A percentile compares a stretch with the other conserved stretches of the same genome.
These are phyloP conservation scores for Paecilomyces sp. DNA, from an alignment of 2,329 filamentous ascomycete species.

Conservation along the genomic window DNA sequence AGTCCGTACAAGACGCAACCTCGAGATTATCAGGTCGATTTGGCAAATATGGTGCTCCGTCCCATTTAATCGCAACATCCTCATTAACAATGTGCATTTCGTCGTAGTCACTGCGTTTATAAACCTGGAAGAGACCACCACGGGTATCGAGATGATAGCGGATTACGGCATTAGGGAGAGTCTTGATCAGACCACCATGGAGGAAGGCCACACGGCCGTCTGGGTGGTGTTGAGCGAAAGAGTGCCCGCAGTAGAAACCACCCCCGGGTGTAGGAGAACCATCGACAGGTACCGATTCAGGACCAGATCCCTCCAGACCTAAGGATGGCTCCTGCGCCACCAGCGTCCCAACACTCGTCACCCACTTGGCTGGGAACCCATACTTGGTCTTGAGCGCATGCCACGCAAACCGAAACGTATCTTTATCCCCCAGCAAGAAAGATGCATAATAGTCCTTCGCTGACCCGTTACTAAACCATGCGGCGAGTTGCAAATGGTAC, in stretches of 20 bases:
- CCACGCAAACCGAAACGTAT: slow-evolving; percentile 29
- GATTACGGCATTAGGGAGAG: slow-evolving; percentile 7
- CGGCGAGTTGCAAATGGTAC: slow-evolving; percentile 31
- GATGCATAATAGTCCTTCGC: slow-evolving; percentile 5
- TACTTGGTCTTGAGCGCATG: slow-evolving; percentile 25
- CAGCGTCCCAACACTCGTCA: not conserved
- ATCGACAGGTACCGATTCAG: too few relatives aligned
- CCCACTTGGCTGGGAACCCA: slow-evolving; percentile 15
- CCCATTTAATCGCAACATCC: not conserved
- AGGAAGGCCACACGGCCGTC: slow-evolving; percentile 23
- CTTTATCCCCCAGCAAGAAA: slow-evolving; percentile 31
- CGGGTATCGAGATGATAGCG: not conserved
- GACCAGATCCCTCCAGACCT: too few relatives aligned
- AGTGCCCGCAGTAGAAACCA: slow-evolving; percentile 24
- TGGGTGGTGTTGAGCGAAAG: slow-evolving; percentile 26
- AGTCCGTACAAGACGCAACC: slow-evolving; percentile 14
- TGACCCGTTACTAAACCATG: slow-evolving; percentile 21
- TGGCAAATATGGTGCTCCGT: not conserved
- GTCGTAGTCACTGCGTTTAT: not conserved
- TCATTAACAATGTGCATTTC: not conserved
- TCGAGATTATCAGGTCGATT: slow-evolving; percentile 8
- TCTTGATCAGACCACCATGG: slow-evolving; percentile 26
- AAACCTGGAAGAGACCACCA: not conserved
- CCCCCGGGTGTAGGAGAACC: too few relatives aligned
- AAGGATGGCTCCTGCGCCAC: not conserved